Evolutionary conservation across 129 eudicot genomes (phyloP).

Genomic region (Ambrosia artemisiifolia): DNA sequence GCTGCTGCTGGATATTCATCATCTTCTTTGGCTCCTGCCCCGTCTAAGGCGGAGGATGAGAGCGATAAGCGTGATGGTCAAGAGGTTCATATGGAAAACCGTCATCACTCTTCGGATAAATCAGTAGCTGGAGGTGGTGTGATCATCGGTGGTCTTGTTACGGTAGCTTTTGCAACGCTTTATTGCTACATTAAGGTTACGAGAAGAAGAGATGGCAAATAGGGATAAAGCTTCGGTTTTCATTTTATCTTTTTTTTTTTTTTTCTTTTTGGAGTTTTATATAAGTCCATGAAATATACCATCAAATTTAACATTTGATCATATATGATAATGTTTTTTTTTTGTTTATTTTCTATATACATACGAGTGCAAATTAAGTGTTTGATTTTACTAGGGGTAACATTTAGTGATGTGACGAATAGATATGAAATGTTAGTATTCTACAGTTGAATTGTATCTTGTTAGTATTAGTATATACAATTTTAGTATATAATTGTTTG

Average conservation of each 20-base stretch:
- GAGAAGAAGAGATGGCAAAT: conserved; percentile 27
- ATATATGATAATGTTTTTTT: conserved; percentile 21
- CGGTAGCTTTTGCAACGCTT: conserved; percentile 53
- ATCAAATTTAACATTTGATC: conserved; percentile 6
- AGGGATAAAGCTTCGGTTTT: neutral
- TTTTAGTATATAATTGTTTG: neutral
- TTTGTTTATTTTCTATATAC: neutral
- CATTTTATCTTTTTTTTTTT: neutral
- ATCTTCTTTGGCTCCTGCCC: conserved; percentile 12
- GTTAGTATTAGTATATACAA: neutral
- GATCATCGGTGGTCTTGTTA: conserved; percentile 58
- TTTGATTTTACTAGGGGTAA: neutral
- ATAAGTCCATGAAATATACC: neutral
- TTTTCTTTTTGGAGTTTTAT: neutral
- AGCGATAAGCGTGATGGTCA: conserved; percentile 14
- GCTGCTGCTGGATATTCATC: conserved; percentile 10
- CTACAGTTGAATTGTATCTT: neutral
- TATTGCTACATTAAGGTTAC: conserved; percentile 67
- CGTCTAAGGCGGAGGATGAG: neutral
- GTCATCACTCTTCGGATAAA: conserved; percentile 46
- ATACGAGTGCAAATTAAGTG: neutral
- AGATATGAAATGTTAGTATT: neutral
- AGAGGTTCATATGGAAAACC: conserved; percentile 25
- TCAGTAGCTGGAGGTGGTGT: conserved; percentile 64
- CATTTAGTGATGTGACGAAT: neutral